Percentiles rank a stretch among this genome's conserved stretches.
Evolutionary conservation across 208 protist species (phyloP).

Genomic region (Wallacemonas collosoma): DNA sequence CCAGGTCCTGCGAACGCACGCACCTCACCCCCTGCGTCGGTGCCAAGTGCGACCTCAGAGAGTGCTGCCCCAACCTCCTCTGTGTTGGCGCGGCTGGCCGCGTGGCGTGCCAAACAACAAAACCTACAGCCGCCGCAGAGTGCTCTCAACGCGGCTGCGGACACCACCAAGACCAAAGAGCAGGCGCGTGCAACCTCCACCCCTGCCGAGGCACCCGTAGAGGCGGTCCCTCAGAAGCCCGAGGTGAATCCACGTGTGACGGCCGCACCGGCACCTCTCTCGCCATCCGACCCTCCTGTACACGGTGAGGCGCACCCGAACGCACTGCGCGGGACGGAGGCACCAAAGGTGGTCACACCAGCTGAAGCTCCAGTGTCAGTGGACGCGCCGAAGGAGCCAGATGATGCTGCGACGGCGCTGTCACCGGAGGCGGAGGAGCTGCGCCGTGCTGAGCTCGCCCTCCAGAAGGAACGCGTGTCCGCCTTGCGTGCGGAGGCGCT

Average conservation of each 20-base stretch:
- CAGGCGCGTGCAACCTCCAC: too few species aligned
- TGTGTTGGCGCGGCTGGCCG: slow-evolving; percentile 46
- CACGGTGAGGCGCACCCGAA: too few species aligned
- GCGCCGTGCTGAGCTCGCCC: background rate
- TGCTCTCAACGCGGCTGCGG: too few species aligned
- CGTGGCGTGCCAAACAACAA: slow-evolving; percentile 43
- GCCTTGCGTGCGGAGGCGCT: slow-evolving; percentile 13
- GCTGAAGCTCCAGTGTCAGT: background rate
- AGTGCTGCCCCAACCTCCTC: background rate
- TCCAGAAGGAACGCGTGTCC: slow-evolving; percentile 3
- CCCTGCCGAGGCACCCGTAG: too few species aligned
- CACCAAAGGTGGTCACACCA: background rate
- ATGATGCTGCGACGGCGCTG: slow-evolving; percentile 21
- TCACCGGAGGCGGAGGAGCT: slow-evolving; percentile 33
- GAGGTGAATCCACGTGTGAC: too few species aligned
- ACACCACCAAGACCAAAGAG: too few species aligned
- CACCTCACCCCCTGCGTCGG: background rate
- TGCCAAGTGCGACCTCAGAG: background rate
- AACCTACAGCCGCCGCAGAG: too few species aligned
- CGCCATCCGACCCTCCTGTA: too few species aligned
- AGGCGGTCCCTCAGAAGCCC: too few species aligned
- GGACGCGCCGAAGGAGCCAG: background rate
- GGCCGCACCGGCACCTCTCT: too few species aligned
- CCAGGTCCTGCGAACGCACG: background rate
- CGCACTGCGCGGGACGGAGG: background rate